Evolutionary conservation across 2,329 filamentous ascomycete genomes (phyloP).

Genomic region (Colletotrichum destructivum): DNA sequence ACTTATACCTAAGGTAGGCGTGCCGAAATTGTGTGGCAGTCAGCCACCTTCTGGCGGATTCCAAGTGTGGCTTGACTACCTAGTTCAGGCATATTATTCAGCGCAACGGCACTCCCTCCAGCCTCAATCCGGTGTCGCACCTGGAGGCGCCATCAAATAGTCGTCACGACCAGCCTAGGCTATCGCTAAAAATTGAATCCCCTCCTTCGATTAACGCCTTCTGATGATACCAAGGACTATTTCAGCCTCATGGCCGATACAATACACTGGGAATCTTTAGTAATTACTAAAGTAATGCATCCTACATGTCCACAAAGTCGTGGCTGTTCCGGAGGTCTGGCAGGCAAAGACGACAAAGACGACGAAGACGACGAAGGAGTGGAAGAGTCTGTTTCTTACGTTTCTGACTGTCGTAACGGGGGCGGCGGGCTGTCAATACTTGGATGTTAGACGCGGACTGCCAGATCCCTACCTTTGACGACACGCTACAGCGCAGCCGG

Average conservation of each 20-base stretch:
- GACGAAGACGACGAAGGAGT: not conserved
- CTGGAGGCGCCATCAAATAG: not conserved
- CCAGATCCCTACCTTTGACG: not conserved
- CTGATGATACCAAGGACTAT: not conserved
- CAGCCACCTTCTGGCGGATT: constrained; percentile 12
- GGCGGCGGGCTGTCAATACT: not conserved
- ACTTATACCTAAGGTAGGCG: not conserved
- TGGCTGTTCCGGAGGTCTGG: not conserved
- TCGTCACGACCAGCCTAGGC: not conserved
- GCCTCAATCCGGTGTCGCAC: constrained; percentile 1
- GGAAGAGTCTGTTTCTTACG: not conserved
- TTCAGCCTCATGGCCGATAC: not conserved
- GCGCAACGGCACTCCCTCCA: constrained; percentile 4
- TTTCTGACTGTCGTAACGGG: not conserved
- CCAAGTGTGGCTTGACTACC: constrained; percentile 20
- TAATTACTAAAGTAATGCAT: not conserved
- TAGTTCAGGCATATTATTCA: constrained; percentile 27
- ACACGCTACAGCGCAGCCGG: constrained; percentile 9
- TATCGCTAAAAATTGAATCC: not conserved
- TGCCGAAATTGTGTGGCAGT: not conserved
- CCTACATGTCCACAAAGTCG: not conserved
- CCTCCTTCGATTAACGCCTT: not conserved
- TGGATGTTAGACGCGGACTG: not conserved
- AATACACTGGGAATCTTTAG: not conserved
- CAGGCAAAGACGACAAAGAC: not conserved